Base-by-base conservation (phyloP, 345 rosid species). In the Lumnitzera racemosa region DNA sequence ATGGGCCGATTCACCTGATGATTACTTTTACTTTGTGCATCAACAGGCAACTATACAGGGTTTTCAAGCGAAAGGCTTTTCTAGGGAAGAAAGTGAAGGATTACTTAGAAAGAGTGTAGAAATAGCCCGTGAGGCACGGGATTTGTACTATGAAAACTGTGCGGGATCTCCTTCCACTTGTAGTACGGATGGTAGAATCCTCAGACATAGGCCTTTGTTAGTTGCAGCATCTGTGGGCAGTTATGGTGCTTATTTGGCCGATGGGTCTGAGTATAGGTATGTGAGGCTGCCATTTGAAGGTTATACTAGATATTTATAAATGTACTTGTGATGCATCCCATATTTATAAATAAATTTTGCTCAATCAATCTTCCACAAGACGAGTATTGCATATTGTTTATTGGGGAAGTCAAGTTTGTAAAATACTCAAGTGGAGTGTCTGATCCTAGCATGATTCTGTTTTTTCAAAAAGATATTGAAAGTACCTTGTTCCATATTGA, bases 201-300 rank as follows among this genome's bases (percentile, higher is more conserved):
- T 78, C 11, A 67, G 64, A 25, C 80, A 74, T 47, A 36, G 43
- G 43, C 95, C 98, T 0, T 57, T 89, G 74, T 72, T 91, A 6
- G 79, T 91, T 11, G 96, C 96, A 52, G 95, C 92, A 58, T 91
- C 96, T 15, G 80, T 91, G 12, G 96, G 98, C 61, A 91, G 95
- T 78, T 91, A 91, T 64, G 98, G 96, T 12, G 98, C 96, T 72
- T 87, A 82, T 80, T 81, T 91, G 69, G 90, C 96, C 23, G 96
- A 89, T 76, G 98, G 95, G 12, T 89, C 98, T 2, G 98, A 91
- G 67, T 91, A 91, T 63, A 89, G 90, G 96, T 83, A 46, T 64
- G 43, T 36, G 43, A 36, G 43, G 9, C 43, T 9, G 11, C 43
- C 43, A 36, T 36, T 4, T 36, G 43, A 36, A 36, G 43, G 43